phyloP scores from a whole-genome alignment of 139 green algal species.

The Auxenochlorella pyrenoidosa region DNA sequence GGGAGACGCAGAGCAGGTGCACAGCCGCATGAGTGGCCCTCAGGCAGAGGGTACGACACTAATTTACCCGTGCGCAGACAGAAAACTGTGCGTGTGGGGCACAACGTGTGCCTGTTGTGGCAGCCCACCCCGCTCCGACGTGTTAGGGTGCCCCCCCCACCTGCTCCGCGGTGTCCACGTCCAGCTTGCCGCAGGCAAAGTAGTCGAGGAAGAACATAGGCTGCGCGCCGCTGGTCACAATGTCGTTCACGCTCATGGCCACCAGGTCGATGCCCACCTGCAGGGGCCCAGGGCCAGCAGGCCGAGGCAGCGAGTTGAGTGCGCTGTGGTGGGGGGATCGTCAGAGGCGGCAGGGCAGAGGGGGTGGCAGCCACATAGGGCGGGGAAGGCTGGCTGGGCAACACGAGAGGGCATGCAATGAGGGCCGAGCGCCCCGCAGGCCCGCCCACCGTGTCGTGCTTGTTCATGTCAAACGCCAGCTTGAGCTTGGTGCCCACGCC shows the following conservation, averaged over 20 bases:
- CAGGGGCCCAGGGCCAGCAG: background rate
- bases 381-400: background rate
- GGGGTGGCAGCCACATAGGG: background rate
- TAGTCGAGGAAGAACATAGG: constrained; percentile 99
- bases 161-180: constrained; percentile 94
- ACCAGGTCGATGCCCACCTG: constrained; percentile 94
- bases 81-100: no score
- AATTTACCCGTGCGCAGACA: no score
- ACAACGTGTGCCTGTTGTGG: no score
- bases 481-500: constrained; percentile 99
- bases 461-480: constrained; percentile 95
- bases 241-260: constrained; percentile 98
- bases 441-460: constrained; percentile 91
- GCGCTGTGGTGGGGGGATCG: no score
- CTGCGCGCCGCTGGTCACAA: constrained; percentile 93
- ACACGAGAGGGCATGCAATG: background rate
- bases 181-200: constrained; percentile 92
- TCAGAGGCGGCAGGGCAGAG: no score
- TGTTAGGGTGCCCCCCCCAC: background rate
- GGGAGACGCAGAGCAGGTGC: background rate
- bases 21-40: no score
- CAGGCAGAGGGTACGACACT: background rate
- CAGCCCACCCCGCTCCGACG: background rate
- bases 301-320: background rate
- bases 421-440: background rate